Conservation (phyloP, 352 stramenopile species). For the Globisporangium echinulatum region DNA sequence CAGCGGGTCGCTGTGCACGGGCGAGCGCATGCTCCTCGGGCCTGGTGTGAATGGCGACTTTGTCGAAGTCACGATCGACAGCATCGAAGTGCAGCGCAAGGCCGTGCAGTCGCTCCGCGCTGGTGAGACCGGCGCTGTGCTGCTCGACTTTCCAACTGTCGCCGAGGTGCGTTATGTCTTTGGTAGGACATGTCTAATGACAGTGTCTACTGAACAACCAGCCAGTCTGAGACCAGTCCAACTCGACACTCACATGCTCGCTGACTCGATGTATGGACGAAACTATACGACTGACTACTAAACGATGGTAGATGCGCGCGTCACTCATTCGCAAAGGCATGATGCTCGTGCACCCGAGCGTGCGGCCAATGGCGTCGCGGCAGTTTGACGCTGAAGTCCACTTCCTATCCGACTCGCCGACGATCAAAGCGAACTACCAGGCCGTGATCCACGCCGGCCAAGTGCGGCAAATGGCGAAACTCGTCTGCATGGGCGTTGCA, state of each 20-base stretch:
- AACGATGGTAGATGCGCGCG: slow-evolving; percentile 5
- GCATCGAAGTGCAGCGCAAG: slow-evolving; percentile 76
- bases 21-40: slow-evolving; percentile 61
- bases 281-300: not conserved
- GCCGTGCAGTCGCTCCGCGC: slow-evolving; percentile 46
- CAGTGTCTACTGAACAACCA: no score
- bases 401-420: slow-evolving; percentile 26
- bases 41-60: slow-evolving; percentile 53
- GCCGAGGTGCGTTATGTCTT: slow-evolving; percentile 7
- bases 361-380: slow-evolving; percentile 9
- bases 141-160: slow-evolving; percentile 36
- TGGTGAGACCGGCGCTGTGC: slow-evolving; percentile 61
- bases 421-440: slow-evolving; percentile 68
- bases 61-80: slow-evolving; percentile 58
- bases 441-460: slow-evolving; percentile 77
- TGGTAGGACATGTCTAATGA: no score
- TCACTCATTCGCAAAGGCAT: slow-evolving; percentile 35
- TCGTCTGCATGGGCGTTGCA: slow-evolving; percentile 37
- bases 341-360: slow-evolving; percentile 12
- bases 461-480: slow-evolving; percentile 76
- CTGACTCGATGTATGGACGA: no score
- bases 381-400: slow-evolving; percentile 15
- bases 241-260: no score
- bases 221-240: no score
- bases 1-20: slow-evolving; percentile 55